These are phyloP conservation scores for Marvania coccoides DNA, from an alignment of 139 green algal genomes.

Conservation along the genomic window DNA sequence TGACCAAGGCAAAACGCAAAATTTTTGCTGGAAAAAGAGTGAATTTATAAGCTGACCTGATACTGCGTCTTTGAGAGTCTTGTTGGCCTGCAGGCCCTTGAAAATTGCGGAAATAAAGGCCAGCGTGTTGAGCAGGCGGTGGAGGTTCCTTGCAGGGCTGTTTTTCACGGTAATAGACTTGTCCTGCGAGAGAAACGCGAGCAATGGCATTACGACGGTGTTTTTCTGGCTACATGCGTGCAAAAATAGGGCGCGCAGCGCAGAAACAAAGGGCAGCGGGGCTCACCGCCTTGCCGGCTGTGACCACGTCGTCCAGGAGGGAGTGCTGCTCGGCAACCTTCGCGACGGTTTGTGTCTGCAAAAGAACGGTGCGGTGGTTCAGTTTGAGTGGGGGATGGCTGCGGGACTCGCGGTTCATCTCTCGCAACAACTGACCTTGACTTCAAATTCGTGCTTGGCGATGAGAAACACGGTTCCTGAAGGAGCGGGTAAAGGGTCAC, in stretches of 20 bases:
- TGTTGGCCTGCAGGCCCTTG: constrained; percentile 28
- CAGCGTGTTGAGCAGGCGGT: constrained; percentile 45
- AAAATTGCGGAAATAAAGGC: constrained; percentile 51
- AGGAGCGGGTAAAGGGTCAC: not conserved
- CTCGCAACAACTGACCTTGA: constrained; percentile 7
- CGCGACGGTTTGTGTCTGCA: constrained; percentile 35
- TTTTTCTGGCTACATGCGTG: not conserved
- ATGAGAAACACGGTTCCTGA: constrained; percentile 30
- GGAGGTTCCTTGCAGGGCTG: constrained; percentile 51
- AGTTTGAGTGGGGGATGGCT: not conserved
- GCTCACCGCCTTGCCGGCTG: constrained; percentile 32
- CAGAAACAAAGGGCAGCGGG: not conserved
- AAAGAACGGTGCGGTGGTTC: not conserved
- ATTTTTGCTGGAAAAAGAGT: not conserved
- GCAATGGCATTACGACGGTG: not conserved
- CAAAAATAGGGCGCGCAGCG: not conserved
- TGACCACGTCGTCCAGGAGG: constrained; percentile 32
- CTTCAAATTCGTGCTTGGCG: constrained; percentile 26
- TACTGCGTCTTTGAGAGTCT: constrained; percentile 17
- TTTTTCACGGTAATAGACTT: constrained; percentile 47
- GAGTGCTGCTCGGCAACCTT: not conserved
- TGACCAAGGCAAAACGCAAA: no score
- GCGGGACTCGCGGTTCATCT: not conserved
- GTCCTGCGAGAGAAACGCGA: no score
- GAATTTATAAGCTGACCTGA: not conserved